Conservation (phyloP, 176 grass and related monocot genomes). For the Avena insularis region DNA sequence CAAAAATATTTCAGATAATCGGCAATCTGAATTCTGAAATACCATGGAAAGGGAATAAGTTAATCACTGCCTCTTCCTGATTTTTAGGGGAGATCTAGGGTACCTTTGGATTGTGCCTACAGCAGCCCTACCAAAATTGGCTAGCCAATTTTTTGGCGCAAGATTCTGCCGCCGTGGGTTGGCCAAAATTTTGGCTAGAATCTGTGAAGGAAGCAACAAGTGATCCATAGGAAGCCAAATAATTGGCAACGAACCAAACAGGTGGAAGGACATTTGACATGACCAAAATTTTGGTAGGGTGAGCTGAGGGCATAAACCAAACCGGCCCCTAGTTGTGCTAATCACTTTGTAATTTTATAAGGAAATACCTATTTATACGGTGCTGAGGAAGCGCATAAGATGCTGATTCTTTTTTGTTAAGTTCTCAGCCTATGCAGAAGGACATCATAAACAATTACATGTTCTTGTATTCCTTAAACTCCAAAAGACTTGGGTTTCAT, state of each 20-base stretch:
- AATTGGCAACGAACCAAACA: too few relatives aligned
- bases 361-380: background rate
- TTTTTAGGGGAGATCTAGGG: background rate
- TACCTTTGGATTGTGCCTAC: too few relatives aligned
- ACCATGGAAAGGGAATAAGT: background rate
- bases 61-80: background rate
- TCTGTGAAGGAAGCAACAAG: too few relatives aligned
- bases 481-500: background rate
- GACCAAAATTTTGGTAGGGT: too few relatives aligned
- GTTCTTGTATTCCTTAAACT: background rate
- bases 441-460: background rate
- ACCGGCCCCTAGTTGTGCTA: background rate
- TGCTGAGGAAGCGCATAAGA: background rate
- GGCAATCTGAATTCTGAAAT: constrained; percentile 13
- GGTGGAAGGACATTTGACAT: too few relatives aligned
- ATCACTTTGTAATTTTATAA: background rate
- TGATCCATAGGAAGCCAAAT: too few relatives aligned
- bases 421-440: background rate
- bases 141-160: too few relatives aligned
- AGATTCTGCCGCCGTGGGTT: too few relatives aligned
- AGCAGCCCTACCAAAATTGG: too few relatives aligned
- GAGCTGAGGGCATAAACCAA: too few relatives aligned
- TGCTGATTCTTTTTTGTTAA: background rate
- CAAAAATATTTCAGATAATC: background rate
- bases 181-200: too few relatives aligned